A percentile compares a stretch with the other conserved stretches of the same genome.
These are phyloP conservation scores for Naematelia encephala DNA, from an alignment of 768 basidiomycete species.

Conservation along the genomic window DNA sequence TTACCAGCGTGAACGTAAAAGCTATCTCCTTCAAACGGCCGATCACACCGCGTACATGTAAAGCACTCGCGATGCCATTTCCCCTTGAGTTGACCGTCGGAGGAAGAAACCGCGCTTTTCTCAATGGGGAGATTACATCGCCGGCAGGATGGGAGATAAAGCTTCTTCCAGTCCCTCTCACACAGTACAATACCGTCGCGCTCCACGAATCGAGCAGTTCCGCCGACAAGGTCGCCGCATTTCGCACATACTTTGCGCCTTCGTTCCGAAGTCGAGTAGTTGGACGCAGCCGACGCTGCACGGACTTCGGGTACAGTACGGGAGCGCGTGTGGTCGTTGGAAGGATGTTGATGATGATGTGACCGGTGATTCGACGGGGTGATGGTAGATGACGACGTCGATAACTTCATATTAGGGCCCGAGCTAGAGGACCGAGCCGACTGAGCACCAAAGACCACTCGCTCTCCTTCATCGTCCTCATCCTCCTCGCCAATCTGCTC, in stretches of 20 bases:
- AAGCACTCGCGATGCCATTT: conserved; percentile 93
- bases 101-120: conserved; percentile 81
- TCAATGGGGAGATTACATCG: conserved; percentile 83
- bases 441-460: conserved; percentile 27
- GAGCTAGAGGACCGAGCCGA: not conserved
- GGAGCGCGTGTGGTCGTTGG: conserved; percentile 1
- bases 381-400: conserved; percentile 7
- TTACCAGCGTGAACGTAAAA: conserved; percentile 91
- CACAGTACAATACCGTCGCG: conserved; percentile 75
- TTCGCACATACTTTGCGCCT: conserved; percentile 58
- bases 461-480: conserved; percentile 33
- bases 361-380: conserved; percentile 1
- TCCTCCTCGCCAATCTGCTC: conserved; percentile 41
- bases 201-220: conserved; percentile 69
- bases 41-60: conserved; percentile 76
- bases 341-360: not conserved
- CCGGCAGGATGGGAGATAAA: conserved; percentile 93
- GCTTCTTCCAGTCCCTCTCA: conserved; percentile 89
- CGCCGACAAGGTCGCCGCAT: conserved; percentile 68
- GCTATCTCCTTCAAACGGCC: conserved; percentile 84
- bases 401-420: not conserved
- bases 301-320: conserved; percentile 3
- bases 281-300: not conserved
- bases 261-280: conserved; percentile 3
- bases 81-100: conserved; percentile 90